Evolutionary conservation across 1,284 basidiomycete genomes (phyloP).

Genomic region (Cryptococcus neoformans): DNA sequence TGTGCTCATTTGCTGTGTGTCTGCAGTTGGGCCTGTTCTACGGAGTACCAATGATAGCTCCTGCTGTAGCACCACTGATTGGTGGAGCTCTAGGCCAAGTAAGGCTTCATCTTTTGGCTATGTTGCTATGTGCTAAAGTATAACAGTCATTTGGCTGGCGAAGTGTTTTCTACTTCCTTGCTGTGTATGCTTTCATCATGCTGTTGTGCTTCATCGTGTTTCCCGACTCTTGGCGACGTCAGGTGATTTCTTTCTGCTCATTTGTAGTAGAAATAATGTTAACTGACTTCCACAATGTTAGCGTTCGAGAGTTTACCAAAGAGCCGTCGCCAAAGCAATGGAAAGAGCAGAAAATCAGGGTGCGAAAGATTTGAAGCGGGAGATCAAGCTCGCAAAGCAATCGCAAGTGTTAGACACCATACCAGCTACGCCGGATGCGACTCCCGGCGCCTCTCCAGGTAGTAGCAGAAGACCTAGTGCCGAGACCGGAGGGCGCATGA

Average conservation of each 20-base stretch:
- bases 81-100: constrained; percentile 59
- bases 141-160: constrained; percentile 66
- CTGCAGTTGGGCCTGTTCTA: constrained; percentile 46
- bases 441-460: constrained; percentile 9
- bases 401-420: constrained; percentile 22
- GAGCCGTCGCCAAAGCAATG: constrained; percentile 48
- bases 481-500: background rate
- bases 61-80: constrained; percentile 66
- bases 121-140: background rate
- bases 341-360: constrained; percentile 32
- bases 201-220: constrained; percentile 62
- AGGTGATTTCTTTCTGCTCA: constrained; percentile 43
- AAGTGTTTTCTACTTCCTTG: constrained; percentile 75
- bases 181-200: constrained; percentile 60
- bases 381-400: constrained; percentile 19
- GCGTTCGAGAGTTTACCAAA: constrained; percentile 72
- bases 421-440: constrained; percentile 29
- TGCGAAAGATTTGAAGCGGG: constrained; percentile 22
- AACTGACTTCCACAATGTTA: background rate
- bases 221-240: constrained; percentile 75
- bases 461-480: constrained; percentile 1
- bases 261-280: background rate
- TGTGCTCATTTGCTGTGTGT: background rate
- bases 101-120: constrained; percentile 4
- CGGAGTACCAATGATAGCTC: constrained; percentile 53